Base-by-base conservation (phyloP, 345 rosid genomes). In the Psidium guajava region DNA sequence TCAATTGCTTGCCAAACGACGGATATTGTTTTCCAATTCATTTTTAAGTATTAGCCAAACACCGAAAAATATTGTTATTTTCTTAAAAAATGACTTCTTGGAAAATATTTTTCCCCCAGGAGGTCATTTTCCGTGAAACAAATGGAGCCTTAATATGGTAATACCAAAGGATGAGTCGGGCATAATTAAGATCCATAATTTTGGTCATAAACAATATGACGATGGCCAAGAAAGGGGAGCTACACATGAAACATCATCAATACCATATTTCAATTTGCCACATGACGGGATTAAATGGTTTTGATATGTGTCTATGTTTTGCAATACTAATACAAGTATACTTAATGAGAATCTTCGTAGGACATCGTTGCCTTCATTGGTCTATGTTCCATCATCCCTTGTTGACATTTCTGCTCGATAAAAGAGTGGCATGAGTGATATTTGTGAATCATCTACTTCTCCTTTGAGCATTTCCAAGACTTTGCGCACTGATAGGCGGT, bases 261-360 rank as follows among this genome's bases (percentile, higher is more conserved):
- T 27, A 59, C 10, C 0, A 27, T 8, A 0, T n/a, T 58, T 55
- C n/a, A 21, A 1, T 55, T 22, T 8, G n/a, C 11, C 28, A 11
- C 56, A 18, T 16, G 18, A 57, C 14, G 15, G 3, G 64, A 25
- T 11, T 28, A 5, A 57, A 25, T 6, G 0, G 18, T 58, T 2
- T 3, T 6, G 18, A 6, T 57, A 25, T 27, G 73, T 6, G 20
- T 2, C 5, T 59, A 27, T 59, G 1, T 8, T 6, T 13, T 59
- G 20, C 14, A 13, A 1, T 59, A 1, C 36, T 6, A 59, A 8
- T 27, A 3, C 10, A 27, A 59, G 0, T 6, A 27, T 14, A 1
- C 69, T n/a, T 36, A 14, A 59, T 27, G 73, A 59, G 8, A 59
- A 59, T 27, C 73, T 59, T 14, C 20, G 0, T 6, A 59, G 36